A percentile compares a stretch with the other conserved stretches of the same genome.
Evolutionary conservation across 2,329 filamentous ascomycete genomes (phyloP).

Genomic region (Xylaria sp.): DNA sequence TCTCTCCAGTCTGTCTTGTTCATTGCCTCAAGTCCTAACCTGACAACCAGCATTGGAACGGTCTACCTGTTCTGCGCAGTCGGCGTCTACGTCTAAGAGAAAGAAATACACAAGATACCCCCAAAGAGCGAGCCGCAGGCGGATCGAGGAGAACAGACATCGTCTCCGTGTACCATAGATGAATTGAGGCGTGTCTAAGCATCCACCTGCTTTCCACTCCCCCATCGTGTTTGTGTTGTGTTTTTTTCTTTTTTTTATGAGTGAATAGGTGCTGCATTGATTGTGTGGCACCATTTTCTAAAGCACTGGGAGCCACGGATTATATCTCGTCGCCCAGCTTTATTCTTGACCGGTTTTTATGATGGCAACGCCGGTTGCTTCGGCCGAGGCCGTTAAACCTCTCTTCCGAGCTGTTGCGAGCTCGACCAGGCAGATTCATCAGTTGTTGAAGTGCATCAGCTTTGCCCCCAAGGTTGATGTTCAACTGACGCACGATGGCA

Average conservation of each 20-base stretch:
- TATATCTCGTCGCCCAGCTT: background rate
- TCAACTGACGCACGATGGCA: slow-evolving; percentile 76
- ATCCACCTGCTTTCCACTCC: slow-evolving; percentile 19
- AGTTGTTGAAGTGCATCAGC: slow-evolving; percentile 53
- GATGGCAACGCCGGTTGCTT: slow-evolving; percentile 24
- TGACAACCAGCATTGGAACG: slow-evolving; percentile 68
- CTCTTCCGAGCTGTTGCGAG: slow-evolving; percentile 72
- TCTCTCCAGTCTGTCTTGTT: slow-evolving; percentile 7
- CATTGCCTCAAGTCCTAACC: slow-evolving; percentile 17
- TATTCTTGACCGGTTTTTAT: slow-evolving; percentile 6
- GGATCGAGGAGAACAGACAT: slow-evolving; percentile 18
- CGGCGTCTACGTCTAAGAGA: slow-evolving; percentile 84
- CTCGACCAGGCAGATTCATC: slow-evolving; percentile 70
- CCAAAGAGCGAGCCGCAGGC: slow-evolving; percentile 29
- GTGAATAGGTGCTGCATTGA: slow-evolving; percentile 20
- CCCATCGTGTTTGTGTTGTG: slow-evolving; percentile 2
- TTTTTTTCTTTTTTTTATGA: slow-evolving; percentile 11
- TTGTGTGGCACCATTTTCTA: slow-evolving; percentile 1
- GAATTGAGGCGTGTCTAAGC: slow-evolving; percentile 32
- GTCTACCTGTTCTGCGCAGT: slow-evolving; percentile 99
- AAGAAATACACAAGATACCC: slow-evolving; percentile 39
- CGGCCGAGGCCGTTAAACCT: slow-evolving; percentile 35
- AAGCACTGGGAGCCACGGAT: background rate
- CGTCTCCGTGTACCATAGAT: slow-evolving; percentile 39
- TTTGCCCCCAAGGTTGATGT: slow-evolving; percentile 55